These are phyloP conservation scores for Diaporthe longicolla DNA, from an alignment of 2,329 filamentous ascomycete genomes.

Conservation along the genomic window DNA sequence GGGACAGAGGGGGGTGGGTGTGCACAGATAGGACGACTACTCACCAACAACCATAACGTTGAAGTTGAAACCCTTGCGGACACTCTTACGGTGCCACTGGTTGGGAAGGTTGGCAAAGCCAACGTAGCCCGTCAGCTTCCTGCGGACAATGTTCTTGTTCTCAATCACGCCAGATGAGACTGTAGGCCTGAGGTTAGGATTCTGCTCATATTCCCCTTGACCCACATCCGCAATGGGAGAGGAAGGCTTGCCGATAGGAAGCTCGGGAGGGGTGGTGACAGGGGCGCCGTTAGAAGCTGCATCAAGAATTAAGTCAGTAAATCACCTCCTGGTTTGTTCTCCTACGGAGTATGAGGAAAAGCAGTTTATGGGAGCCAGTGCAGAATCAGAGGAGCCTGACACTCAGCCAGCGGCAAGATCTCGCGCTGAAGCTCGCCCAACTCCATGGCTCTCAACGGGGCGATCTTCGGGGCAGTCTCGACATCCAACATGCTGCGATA, in stretches of 20 bases:
- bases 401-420: constrained; percentile 47
- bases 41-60: constrained; percentile 99
- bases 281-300: constrained; percentile 61
- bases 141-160: constrained; percentile 95
- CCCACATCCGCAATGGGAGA: constrained; percentile 48
- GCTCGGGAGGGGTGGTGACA: constrained; percentile 54
- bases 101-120: constrained; percentile 99
- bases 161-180: constrained; percentile 69
- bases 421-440: constrained; percentile 63
- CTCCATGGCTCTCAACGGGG: constrained; percentile 58
- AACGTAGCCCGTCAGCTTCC: constrained; percentile 98
- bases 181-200: constrained; percentile 56
- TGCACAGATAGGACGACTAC: constrained; percentile 51
- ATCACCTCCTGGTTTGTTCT: constrained; percentile 29
- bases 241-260: constrained; percentile 56
- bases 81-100: constrained; percentile 99
- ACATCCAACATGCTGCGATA: constrained; percentile 70
- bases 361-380: constrained; percentile 38
- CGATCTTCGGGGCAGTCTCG: constrained; percentile 62
- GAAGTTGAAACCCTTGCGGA: constrained; percentile 99
- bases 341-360: neutral
- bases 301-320: constrained; percentile 46
- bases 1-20: neutral
- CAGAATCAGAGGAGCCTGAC: constrained; percentile 54
- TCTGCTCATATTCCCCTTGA: constrained; percentile 50